Percentiles rank a stretch among this genome's conserved stretches.
These are phyloP conservation scores for Inonotus hispidus DNA, from an alignment of 1,284 basidiomycete species.

Conservation along the genomic window DNA sequence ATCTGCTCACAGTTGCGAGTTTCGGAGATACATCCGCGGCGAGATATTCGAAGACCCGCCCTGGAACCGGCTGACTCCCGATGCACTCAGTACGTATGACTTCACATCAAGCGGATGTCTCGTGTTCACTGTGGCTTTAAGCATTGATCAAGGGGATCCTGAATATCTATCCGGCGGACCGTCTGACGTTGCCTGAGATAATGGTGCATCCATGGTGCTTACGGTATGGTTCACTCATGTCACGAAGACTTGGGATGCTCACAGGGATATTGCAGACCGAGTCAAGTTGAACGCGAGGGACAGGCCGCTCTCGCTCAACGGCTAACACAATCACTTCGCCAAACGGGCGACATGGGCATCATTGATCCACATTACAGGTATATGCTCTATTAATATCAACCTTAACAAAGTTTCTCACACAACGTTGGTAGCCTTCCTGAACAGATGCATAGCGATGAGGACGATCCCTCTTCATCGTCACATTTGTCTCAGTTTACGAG, in stretches of 20 bases:
- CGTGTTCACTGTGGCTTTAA: constrained; percentile 26
- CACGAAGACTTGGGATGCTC: not conserved
- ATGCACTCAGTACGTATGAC: constrained; percentile 51
- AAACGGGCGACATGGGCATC: constrained; percentile 67
- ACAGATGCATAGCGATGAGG: constrained; percentile 44
- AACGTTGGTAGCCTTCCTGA: constrained; percentile 19
- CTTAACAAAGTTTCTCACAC: not conserved
- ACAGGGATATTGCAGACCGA: constrained; percentile 43
- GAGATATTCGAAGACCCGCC: constrained; percentile 74
- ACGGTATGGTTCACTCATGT: constrained; percentile 39
- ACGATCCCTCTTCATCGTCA: constrained; percentile 45
- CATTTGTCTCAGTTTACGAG: constrained; percentile 56
- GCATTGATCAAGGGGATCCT: constrained; percentile 74
- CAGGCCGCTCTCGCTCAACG: constrained; percentile 53
- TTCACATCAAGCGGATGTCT: not conserved
- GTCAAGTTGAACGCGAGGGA: constrained; percentile 60
- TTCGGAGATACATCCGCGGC: constrained; percentile 68
- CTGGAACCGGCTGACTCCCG: constrained; percentile 69
- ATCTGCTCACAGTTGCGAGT: constrained; percentile 76
- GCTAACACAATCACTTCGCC: constrained; percentile 61
- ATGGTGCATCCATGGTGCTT: constrained; percentile 76
- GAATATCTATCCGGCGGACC: constrained; percentile 62
- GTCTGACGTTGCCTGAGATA: constrained; percentile 71
- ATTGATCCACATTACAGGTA: constrained; percentile 36
- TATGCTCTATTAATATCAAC: constrained; percentile 15